Evolutionary conservation across 2,329 filamentous ascomycete genomes (phyloP).

Genomic region (Xylariaceae sp.): DNA sequence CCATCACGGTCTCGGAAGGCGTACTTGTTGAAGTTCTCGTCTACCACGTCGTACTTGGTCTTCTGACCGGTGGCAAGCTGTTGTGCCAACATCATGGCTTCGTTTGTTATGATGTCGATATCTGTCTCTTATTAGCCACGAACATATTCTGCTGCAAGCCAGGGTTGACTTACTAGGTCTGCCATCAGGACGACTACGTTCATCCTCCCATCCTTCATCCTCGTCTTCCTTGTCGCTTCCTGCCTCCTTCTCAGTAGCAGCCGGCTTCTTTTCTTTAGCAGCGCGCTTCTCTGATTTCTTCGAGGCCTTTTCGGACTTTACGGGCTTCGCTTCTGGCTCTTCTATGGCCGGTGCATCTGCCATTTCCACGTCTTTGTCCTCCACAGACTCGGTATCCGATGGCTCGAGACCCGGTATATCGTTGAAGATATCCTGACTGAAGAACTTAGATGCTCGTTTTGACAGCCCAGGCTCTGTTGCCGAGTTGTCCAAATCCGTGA

Average conservation of each 20-base stretch:
- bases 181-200: constrained; percentile 58
- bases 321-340: not conserved
- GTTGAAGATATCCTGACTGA: constrained; percentile 91
- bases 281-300: constrained; percentile 21
- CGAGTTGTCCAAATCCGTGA: constrained; percentile 58
- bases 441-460: constrained; percentile 80
- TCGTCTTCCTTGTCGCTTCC: constrained; percentile 52
- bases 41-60: constrained; percentile 71
- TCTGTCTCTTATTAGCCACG: constrained; percentile 45
- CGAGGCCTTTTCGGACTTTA: constrained; percentile 24
- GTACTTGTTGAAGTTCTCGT: constrained; percentile 91
- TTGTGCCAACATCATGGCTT: constrained; percentile 96
- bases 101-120: constrained; percentile 98
- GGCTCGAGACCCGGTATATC: constrained; percentile 65
- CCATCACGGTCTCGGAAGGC: constrained; percentile 87
- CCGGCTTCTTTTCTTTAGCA: constrained; percentile 18
- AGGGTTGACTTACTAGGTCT: constrained; percentile 46
- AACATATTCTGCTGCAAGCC: not conserved
- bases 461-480: constrained; percentile 58
- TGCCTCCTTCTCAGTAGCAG: constrained; percentile 36
- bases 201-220: constrained; percentile 60
- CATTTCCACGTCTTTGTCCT: constrained; percentile 30
- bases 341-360: constrained; percentile 25
- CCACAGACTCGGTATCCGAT: constrained; percentile 33
- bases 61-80: constrained; percentile 82